A percentile compares a stretch with the other conserved stretches of the same genome.
phyloP scores from a whole-genome alignment of 164 flowering plant genomes.

The Nelumbo lutea region DNA sequence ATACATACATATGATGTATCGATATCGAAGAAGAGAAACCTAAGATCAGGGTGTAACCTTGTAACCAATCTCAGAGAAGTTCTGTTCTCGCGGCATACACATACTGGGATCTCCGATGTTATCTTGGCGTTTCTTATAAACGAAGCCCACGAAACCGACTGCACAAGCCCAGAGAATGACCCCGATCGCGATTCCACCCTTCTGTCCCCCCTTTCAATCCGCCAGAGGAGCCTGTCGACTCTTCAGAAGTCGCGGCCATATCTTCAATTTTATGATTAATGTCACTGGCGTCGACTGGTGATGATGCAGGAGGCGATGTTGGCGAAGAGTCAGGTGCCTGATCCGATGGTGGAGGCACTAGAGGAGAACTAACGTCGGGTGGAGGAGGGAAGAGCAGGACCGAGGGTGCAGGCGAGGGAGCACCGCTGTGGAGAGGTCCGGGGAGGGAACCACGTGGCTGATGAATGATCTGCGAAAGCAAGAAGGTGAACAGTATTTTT shows the following conservation, averaged over 20 bases:
- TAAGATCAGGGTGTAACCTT: no score
- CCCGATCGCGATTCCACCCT: slow-evolving; percentile 23
- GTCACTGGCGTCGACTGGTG: slow-evolving; percentile 8
- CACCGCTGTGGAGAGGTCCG: not conserved
- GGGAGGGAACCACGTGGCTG: slow-evolving; percentile 1
- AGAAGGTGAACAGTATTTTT: no score
- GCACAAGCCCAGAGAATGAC: slow-evolving; percentile 13
- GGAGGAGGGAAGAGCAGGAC: not conserved
- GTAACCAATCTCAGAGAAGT: slow-evolving; percentile 5
- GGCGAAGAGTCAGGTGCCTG: not conserved
- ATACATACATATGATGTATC: no score
- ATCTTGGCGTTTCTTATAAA: slow-evolving; percentile 23
- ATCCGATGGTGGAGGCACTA: slow-evolving; percentile 2
- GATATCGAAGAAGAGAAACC: no score
- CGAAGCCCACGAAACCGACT: slow-evolving; percentile 13
- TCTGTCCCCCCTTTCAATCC: slow-evolving; percentile 19
- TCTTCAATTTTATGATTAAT: not conserved
- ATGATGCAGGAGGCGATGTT: slow-evolving; percentile 6
- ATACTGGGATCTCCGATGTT: slow-evolving; percentile 21
- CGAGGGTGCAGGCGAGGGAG: slow-evolving; percentile 4
- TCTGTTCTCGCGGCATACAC: slow-evolving; percentile 18
- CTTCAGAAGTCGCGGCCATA: not conserved
- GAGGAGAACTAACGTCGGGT: not conserved
- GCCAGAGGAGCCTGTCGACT: not conserved
- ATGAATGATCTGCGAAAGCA: no score